Percentiles rank a stretch among this genome's conserved stretches.
Conservation (phyloP, 805 yeast genomes). For the Nakazawaea populi region DNA sequence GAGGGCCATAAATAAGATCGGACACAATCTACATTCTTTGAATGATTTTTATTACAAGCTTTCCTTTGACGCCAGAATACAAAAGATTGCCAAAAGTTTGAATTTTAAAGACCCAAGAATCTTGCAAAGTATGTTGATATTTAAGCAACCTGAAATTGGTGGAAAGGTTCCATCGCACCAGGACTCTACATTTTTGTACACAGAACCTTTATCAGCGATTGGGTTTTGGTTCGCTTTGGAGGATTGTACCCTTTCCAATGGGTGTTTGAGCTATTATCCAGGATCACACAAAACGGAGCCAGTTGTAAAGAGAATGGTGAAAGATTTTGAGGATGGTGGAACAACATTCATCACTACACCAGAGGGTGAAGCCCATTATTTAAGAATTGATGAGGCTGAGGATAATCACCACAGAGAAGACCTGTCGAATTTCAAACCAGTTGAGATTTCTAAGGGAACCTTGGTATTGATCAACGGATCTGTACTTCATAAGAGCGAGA, state of each 20-base stretch:
- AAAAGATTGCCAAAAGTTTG: conserved; percentile 45
- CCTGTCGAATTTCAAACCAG: conserved; percentile 37
- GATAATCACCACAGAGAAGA: conserved; percentile 24
- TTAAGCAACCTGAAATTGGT: conserved; percentile 71
- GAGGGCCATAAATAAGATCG: conserved; percentile 66
- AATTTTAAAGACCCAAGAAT: conserved; percentile 61
- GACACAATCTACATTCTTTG: conserved; percentile 66
- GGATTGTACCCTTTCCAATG: conserved; percentile 61
- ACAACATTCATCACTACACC: conserved; percentile 43
- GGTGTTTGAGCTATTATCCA: conserved; percentile 63
- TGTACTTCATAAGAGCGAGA: conserved; percentile 66
- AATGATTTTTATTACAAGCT: conserved; percentile 42
- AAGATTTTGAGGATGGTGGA: conserved; percentile 44
- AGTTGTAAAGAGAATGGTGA: conserved; percentile 58
- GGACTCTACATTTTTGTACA: conserved; percentile 68
- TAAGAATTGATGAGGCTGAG: conserved; percentile 17
- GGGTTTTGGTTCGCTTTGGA: conserved; percentile 84
- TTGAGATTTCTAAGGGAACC: conserved; percentile 68
- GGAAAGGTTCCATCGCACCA: conserved; percentile 75
- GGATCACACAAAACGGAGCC: conserved; percentile 61
- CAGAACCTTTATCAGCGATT: conserved; percentile 63
- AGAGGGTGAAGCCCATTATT: conserved; percentile 16
- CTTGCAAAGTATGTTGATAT: conserved; percentile 72
- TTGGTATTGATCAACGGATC: conserved; percentile 66
- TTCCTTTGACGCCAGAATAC: conserved; percentile 46